Conservation (phyloP, 164 flowering plant species). For the Paratinospora sagittata region DNA sequence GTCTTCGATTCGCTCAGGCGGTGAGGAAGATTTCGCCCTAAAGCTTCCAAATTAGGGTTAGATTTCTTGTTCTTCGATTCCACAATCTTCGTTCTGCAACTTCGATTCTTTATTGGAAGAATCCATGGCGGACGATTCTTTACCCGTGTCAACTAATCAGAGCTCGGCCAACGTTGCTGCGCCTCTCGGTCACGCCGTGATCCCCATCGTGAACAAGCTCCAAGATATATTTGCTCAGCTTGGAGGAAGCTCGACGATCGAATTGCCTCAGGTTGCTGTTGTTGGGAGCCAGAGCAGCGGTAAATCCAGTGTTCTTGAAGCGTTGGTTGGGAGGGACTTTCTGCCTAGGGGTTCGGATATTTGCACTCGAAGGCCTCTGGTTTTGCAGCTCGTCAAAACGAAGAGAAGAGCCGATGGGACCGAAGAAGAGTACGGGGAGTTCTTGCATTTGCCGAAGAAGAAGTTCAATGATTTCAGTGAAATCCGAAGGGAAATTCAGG, state of each 20-base stretch:
- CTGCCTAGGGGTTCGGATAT: conserved; percentile 80
- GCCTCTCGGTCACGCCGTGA: conserved; percentile 50
- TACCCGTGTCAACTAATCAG: conserved; percentile 5
- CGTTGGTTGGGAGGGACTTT: conserved; percentile 92
- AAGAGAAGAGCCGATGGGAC: conserved; percentile 22
- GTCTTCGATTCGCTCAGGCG: too few species aligned
- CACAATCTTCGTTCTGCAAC: neutral
- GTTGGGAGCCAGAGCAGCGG: conserved; percentile 98
- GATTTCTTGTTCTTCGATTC: neutral
- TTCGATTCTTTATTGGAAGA: too few species aligned
- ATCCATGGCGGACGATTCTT: conserved; percentile 29
- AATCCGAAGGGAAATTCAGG: conserved; percentile 87
- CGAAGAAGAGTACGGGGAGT: conserved; percentile 91
- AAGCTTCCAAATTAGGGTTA: neutral
- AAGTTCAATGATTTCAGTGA: conserved; percentile 63
- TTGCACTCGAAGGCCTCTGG: conserved; percentile 82
- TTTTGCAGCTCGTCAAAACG: conserved; percentile 59
- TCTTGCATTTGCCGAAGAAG: conserved; percentile 68
- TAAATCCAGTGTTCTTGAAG: conserved; percentile 85
- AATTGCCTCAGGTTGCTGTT: conserved; percentile 90
- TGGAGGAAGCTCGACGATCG: conserved; percentile 61
- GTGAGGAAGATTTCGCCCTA: too few species aligned
- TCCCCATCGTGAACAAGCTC: conserved; percentile 86
- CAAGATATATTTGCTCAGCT: conserved; percentile 90
- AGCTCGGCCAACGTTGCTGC: conserved; percentile 3